Base-by-base conservation (phyloP, 2,329 filamentous ascomycete species). In the Fonsecaea monophora region DNA sequence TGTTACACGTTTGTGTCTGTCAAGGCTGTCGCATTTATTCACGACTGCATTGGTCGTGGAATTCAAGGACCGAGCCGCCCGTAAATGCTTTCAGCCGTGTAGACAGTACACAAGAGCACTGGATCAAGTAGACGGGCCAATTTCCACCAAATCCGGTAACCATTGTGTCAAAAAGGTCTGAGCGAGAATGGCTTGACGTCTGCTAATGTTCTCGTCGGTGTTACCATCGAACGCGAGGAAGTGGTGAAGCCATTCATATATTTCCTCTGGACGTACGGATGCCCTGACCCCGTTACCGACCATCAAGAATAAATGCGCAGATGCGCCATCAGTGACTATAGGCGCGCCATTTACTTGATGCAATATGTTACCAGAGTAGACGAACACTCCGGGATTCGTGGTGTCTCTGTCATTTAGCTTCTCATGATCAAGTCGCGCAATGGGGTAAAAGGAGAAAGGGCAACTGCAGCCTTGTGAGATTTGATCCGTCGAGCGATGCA, bases 1-100 rank as follows among this genome's bases (percentile, higher is more conserved):
- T 34, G 32, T 34, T 30, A n/a, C 13, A 32, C 68, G 63, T 71
- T 74, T 75, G 32, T 70, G 68, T 0, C 74, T 73, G 35, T 75
- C 74, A 0, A 73, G 58, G 0, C 35, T 38, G 61, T 75, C 74
- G 18, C 74, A 75, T 13, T 73, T 74, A 10, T 71, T 66, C 1
- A 80, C 35, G 18, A 4, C 40, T 4, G 13, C 21, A 18, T 53
- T 53, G 15, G 21, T 30, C 6, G 30, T 53, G 50, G 32, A 32
- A 34, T 53, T 21, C n/a, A 21, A 53, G 21, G 13, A 21, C 30
- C 3, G 9, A 3, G 6, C 32, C 9, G 50, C 32, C 50, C 50
- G 15, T 10, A 54, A 32, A 32, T 12, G 50, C 21, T 32, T n/a
- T 2, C 9, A 32, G 50, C 25, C 32, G 21, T 54, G 21, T 12